Percentiles rank a stretch among this genome's conserved stretches.
Evolutionary conservation across 768 basidiomycete species (phyloP).

Genomic region (Hortiboletus flavorubellus): DNA sequence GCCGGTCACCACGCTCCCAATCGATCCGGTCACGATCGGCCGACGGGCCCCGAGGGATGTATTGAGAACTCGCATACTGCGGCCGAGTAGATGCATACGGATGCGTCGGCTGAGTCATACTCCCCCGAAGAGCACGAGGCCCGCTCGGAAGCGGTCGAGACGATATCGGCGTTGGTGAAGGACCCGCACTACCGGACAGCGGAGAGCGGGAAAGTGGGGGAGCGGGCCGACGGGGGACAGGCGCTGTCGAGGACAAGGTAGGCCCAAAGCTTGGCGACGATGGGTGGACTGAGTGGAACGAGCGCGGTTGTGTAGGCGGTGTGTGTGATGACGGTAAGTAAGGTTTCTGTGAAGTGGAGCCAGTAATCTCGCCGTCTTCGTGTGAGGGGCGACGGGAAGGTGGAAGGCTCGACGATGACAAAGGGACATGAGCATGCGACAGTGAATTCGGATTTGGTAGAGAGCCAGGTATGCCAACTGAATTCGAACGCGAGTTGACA

Average conservation of each 20-base stretch:
- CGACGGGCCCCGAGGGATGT: conserved; percentile 49
- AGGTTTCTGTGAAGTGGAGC: conserved; percentile 33
- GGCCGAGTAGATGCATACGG: conserved; percentile 18
- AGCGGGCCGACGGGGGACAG: conserved; percentile 29
- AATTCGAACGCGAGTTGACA: conserved; percentile 26
- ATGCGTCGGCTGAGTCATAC: conserved; percentile 22
- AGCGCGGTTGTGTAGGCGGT: conserved; percentile 48
- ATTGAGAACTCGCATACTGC: conserved; percentile 29
- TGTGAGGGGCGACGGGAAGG: conserved; percentile 36
- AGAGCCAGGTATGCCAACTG: conserved; percentile 15
- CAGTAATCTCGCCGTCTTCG: conserved; percentile 53
- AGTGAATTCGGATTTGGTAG: conserved; percentile 1
- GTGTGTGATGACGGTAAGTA: conserved; percentile 41
- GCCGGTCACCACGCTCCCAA: conserved; percentile 44
- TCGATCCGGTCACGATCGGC: conserved; percentile 49
- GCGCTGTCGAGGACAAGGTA: conserved; percentile 18
- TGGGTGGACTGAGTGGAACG: conserved; percentile 33
- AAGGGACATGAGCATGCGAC: not conserved
- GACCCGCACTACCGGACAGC: conserved; percentile 20
- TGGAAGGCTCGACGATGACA: conserved; percentile 10
- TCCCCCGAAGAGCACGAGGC: conserved; percentile 37
- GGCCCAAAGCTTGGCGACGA: conserved; percentile 24
- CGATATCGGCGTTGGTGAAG: conserved; percentile 20
- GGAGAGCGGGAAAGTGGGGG: conserved; percentile 32
- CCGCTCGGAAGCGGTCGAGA: conserved; percentile 38